Base-by-base conservation (phyloP, 2,329 filamentous ascomycete genomes). In the Geosmithia morbida region DNA sequence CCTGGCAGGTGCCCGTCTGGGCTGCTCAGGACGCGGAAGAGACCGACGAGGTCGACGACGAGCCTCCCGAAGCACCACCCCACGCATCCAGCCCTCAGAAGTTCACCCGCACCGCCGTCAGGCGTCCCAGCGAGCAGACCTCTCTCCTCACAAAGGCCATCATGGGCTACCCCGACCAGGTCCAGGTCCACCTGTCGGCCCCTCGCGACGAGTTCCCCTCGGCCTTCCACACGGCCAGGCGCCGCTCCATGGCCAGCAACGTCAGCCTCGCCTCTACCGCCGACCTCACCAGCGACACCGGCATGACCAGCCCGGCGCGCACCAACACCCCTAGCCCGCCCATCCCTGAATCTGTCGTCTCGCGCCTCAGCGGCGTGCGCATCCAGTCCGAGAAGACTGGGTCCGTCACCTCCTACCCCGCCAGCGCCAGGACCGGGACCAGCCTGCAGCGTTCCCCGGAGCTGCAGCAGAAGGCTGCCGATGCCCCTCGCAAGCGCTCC, bases 221-320 rank as follows among this genome's bases (percentile, higher is more conserved):
- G 5, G 13, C 29, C 11, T 42, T 55, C 65, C 41, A 54, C 56
- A 43, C 20, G 14, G 26, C 64, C 33, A 66, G 74, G 49, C 67
- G 74, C 54, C 71, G 79, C 50, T 90, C 85, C 50, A 81, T 83
- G 56, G 83, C 81, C 61, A 94, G 87, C 69, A 90, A 83, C 59
- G 69, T 80, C 54, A 95, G 88, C 66, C 67, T 83, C 50, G 75
- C 85, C 43, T 95, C 89, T 2, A 94, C 87, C 2, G 85, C 85
- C 39, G 90, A 96, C 53, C 72, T 97, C 49, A 96, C 88, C n/a
- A 96, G 89, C 64, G 92, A 96, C 58, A 92, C 86, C 49, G 89
- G 87, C 50, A 68, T 94, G 50, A 94, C 89, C 17, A 96, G 87
- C 57, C 88, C 90, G 41, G 84, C 87, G n/a, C 75, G 87, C 48